Conservation (phyloP, 257 asterid species). For the Przewalskia tangutica region DNA sequence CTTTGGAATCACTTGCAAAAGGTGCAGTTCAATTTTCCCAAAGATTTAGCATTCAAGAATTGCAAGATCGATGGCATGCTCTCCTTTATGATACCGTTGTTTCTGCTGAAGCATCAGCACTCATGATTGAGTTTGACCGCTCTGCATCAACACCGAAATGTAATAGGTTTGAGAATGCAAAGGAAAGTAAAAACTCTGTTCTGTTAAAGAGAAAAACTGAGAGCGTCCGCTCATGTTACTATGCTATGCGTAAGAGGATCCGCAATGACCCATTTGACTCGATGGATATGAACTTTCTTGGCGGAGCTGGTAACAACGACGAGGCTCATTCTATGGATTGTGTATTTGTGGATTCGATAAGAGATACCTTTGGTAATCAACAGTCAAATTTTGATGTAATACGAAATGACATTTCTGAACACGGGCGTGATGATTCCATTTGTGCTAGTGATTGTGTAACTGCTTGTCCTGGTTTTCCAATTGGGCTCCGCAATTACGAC, state of each 20-base stretch:
- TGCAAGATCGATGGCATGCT: conserved; percentile 69
- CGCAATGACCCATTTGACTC: conserved; percentile 30
- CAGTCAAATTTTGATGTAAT: conserved; percentile 18
- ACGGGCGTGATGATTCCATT: conserved; percentile 14
- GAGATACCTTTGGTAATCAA: conserved; percentile 26
- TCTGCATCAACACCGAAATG: conserved; percentile 22
- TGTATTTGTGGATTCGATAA: conserved; percentile 15
- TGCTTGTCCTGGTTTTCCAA: conserved; percentile 13
- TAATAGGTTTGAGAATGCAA: conserved; percentile 20
- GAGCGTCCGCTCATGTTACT: conserved; percentile 44
- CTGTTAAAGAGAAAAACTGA: conserved; percentile 48
- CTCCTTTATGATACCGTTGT: conserved; percentile 68
- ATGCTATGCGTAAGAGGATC: conserved; percentile 62
- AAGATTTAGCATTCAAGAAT: conserved; percentile 46
- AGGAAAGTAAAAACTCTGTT: conserved; percentile 21
- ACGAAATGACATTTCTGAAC: conserved; percentile 17
- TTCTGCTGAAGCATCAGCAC: conserved; percentile 45
- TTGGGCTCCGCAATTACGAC: conserved; percentile 17
- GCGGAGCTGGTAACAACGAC: conserved; percentile 14
- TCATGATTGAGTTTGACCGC: conserved; percentile 42
- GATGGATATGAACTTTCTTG: conserved; percentile 25
- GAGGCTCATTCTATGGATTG: conserved; percentile 20
- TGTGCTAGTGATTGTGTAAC: conserved; percentile 15
- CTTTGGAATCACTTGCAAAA: conserved; percentile 79
- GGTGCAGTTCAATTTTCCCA: conserved; percentile 77